Percentiles rank a stretch among this genome's conserved stretches.
Conservation (phyloP, 805 yeast species). For the Dipodascopsis tothii region DNA sequence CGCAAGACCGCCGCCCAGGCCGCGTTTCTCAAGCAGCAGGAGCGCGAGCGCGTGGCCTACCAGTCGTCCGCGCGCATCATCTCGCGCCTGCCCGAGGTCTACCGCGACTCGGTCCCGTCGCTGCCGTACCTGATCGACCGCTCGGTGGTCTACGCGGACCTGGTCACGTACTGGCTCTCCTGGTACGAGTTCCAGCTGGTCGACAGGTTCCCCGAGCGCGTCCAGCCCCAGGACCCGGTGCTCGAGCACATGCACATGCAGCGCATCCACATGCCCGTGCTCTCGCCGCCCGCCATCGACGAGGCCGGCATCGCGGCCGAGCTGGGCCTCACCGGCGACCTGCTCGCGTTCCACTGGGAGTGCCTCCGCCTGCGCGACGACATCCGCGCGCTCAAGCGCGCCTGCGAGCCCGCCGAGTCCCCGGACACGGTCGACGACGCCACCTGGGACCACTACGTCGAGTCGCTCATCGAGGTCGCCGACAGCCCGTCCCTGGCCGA, state of each 20-base stretch:
- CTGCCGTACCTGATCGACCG: constrained; percentile 33
- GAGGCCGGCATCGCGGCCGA: constrained; percentile 15
- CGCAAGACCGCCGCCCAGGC: too few species aligned
- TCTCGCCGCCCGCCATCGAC: not conserved
- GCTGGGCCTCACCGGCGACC: constrained; percentile 6
- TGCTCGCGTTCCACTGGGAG: constrained; percentile 15
- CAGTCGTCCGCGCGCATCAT: constrained; percentile 15
- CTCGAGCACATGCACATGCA: constrained; percentile 5
- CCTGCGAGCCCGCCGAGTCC: constrained; percentile 18
- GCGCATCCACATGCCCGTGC: constrained; percentile 4
- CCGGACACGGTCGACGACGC: constrained; percentile 18
- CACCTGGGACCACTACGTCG: constrained; percentile 18
- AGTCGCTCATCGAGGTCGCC: not conserved
- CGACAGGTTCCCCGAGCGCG: constrained; percentile 8
- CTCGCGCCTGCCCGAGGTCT: constrained; percentile 13
- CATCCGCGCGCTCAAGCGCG: constrained; percentile 9
- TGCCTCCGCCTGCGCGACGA: constrained; percentile 19
- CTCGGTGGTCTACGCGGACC: constrained; percentile 28
- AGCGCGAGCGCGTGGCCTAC: constrained; percentile 13
- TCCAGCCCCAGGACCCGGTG: constrained; percentile 2
- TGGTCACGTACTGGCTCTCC: constrained; percentile 28
- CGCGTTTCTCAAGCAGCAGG: constrained; percentile 10
- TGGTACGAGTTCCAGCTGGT: constrained; percentile 16
- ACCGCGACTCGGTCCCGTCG: constrained; percentile 17
- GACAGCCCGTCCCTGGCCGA: not conserved